These are phyloP conservation scores for Nigrospora osmanthi DNA, from an alignment of 2,329 filamentous ascomycete genomes.

Conservation along the genomic window DNA sequence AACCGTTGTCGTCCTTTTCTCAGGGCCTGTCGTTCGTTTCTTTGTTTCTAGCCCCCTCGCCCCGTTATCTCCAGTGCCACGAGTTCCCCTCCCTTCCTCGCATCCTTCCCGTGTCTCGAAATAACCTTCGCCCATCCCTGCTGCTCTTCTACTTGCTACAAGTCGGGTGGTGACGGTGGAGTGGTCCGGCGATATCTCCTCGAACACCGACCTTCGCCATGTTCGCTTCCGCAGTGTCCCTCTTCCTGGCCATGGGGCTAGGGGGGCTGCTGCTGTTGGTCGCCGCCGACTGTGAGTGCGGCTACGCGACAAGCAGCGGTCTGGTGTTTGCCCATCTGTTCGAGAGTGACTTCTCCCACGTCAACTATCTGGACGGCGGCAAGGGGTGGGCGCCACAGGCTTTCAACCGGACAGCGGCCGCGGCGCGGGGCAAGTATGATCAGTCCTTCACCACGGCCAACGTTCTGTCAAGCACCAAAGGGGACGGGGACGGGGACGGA, in stretches of 20 bases:
- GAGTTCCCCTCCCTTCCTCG: too few species aligned
- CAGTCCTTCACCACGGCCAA: slow-evolving; percentile 54
- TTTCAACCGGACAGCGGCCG: slow-evolving; percentile 55
- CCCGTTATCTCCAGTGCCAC: too few species aligned
- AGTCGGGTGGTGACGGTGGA: too few species aligned
- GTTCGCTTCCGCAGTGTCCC: neutral
- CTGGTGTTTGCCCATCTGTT: slow-evolving; percentile 60
- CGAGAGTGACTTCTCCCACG: slow-evolving; percentile 63
- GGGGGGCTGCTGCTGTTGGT: slow-evolving; percentile 10
- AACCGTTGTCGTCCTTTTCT: too few species aligned
- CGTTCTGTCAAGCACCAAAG: slow-evolving; percentile 28
- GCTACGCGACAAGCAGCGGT: slow-evolving; percentile 52
- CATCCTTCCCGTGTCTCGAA: too few species aligned
- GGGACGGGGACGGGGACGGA: slow-evolving; percentile 37
- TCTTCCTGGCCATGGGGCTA: slow-evolving; percentile 7
- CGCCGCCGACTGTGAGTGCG: slow-evolving; percentile 58
- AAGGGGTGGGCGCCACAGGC: slow-evolving; percentile 53
- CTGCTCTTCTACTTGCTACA: too few species aligned
- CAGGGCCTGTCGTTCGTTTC: too few species aligned
- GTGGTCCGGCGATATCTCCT: too few species aligned
- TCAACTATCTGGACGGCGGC: slow-evolving; percentile 31
- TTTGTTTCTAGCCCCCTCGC: too few species aligned
- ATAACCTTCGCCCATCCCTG: too few species aligned
- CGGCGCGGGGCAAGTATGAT: slow-evolving; percentile 55
- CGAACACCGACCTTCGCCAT: too few species aligned